Base-by-base conservation (phyloP, 2,329 filamentous ascomycete species). In the Sporothrix curviconia region DNA sequence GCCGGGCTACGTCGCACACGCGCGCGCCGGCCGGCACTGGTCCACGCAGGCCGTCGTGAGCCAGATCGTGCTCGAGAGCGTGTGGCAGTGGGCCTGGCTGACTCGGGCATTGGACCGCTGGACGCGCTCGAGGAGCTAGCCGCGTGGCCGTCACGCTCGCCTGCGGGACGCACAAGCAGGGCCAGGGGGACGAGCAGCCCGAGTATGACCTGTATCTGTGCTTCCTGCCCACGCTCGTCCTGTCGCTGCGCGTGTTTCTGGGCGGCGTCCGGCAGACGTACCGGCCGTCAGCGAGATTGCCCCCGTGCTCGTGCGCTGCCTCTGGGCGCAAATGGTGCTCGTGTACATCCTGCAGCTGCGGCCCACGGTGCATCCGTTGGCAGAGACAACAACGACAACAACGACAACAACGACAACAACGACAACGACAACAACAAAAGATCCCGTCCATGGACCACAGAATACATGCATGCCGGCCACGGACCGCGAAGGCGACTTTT, bases 191-290 rank as follows among this genome's bases (percentile, higher is more conserved):
- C 4, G 37, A n/a, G 9, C 11, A n/a, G n/a, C 37, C 50, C 15
- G 55, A 57, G 46, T 57, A 51, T 24, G 55, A 56, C 24, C 43
- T 56, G 22, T 51, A 36, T 37, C 30, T 56, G 5, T 56, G 55
- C 19, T 51, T 51, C 2, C 22, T 56, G 37, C 32, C 43, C 15
- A 51, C 55, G 28, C 55, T 56, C 25, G 55, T 56, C 19, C 22
- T 43, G 37, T 32, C 55, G 17, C 25, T 56, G 36, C 36, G 46
- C 4, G 19, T 50, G 3, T 46, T 56, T n/a, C 28, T 56, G 17
- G n/a, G 17, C 22, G n/a, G 36, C 22, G 4, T 17, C 24, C 22
- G 22, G 49, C 36, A 24, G 25, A 15, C 34, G 36, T 52, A 40
- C 36, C 47, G 46, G 17, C 46, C 19, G 36, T 56, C 25, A 28